A percentile compares a stretch with the other conserved stretches of the same genome.
phyloP scores from a whole-genome alignment of 768 basidiomycete species.

The Dioszegia crocea region DNA sequence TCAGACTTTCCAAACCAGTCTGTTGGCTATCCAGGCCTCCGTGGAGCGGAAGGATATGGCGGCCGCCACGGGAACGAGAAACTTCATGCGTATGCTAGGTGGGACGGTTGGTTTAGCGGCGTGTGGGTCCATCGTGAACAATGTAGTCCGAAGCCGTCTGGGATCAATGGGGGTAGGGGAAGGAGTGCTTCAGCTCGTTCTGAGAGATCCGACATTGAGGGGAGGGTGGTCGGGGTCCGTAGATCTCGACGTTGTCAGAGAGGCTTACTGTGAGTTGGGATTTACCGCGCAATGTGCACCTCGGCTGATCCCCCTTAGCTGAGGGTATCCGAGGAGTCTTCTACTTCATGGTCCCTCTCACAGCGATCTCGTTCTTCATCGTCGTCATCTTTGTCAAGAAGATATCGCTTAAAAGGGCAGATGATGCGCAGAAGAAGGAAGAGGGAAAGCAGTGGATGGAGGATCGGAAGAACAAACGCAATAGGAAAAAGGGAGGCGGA shows the following conservation, averaged over 20 bases:
- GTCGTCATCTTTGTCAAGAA: conserved; percentile 63
- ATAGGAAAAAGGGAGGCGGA: conserved; percentile 7
- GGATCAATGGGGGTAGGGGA: conserved; percentile 5
- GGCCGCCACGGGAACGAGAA: conserved; percentile 59
- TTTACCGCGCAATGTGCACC: neutral
- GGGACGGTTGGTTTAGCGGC: conserved; percentile 64
- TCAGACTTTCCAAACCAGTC: conserved; percentile 49
- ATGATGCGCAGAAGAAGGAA: conserved; percentile 53
- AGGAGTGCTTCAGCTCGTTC: conserved; percentile 16
- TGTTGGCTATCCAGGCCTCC: conserved; percentile 64
- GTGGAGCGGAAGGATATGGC: conserved; percentile 70
- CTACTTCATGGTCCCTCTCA: conserved; percentile 59
- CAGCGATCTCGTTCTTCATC: conserved; percentile 58
- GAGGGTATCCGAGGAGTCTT: conserved; percentile 61
- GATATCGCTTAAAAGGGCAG: conserved; percentile 59
- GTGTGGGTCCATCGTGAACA: conserved; percentile 35
- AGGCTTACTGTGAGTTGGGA: conserved; percentile 36
- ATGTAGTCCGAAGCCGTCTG: conserved; percentile 21
- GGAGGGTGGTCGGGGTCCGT: neutral
- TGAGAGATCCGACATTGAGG: conserved; percentile 37
- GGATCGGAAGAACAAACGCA: conserved; percentile 30
- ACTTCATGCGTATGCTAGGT: conserved; percentile 64
- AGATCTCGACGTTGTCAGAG: conserved; percentile 1
- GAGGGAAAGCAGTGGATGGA: conserved; percentile 49
- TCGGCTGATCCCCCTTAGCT: conserved; percentile 50